A percentile compares a stretch with the other conserved stretches of the same genome.
These are phyloP conservation scores for Sarcocystis neurona DNA, from an alignment of 169 alveolate genomes.

Conservation along the genomic window DNA sequence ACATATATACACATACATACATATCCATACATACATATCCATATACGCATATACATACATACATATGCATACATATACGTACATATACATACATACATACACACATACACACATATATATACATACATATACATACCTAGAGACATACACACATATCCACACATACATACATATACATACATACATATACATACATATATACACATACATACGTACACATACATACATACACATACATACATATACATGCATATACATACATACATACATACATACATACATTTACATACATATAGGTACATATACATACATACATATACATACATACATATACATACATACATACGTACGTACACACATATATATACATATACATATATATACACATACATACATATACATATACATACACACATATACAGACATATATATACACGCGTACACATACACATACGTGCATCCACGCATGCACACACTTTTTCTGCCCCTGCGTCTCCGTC, in stretches of 20 bases:
- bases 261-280: neutral
- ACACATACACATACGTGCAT: neutral
- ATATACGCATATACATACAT: neutral
- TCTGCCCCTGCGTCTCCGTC: too few relatives aligned
- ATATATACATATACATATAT: neutral
- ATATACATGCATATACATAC: neutral
- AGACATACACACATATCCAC: neutral
- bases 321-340: neutral
- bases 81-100: neutral
- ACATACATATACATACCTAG: neutral
- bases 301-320: too few relatives aligned
- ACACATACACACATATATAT: neutral
- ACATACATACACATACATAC: neutral
- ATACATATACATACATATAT: neutral
- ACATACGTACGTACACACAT: neutral
- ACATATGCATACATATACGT: neutral
- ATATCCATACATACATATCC: neutral
- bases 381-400: neutral
- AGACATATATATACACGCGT: neutral
- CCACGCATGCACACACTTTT: neutral
- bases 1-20: neutral
- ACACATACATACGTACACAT: neutral
- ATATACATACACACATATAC: neutral
- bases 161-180: neutral
- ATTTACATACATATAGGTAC: neutral